These are phyloP conservation scores for Plasmopara viticola DNA, from an alignment of 352 stramenopile species.

Conservation along the genomic window DNA sequence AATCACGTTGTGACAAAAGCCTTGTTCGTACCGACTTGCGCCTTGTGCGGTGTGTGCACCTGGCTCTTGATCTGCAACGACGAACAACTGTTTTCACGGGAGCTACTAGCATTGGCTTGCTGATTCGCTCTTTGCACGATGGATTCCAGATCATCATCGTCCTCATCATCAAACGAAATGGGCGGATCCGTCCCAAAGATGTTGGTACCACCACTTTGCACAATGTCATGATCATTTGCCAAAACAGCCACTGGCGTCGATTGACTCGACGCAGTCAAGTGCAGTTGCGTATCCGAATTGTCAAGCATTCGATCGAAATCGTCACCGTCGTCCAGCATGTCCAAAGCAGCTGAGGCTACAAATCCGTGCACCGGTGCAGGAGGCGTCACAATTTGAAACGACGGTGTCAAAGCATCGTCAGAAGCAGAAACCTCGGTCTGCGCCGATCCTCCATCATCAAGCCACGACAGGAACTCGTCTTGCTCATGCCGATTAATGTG, in stretches of 20 bases:
- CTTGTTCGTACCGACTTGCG: constrained; percentile 22
- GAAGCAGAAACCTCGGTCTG: constrained; percentile 1
- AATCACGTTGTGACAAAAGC: neutral
- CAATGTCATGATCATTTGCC: constrained; percentile 20
- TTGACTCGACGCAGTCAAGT: neutral
- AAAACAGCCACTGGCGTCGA: constrained; percentile 1
- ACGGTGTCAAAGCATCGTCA: neutral
- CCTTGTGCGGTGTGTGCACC: constrained; percentile 20
- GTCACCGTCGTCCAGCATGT: constrained; percentile 29
- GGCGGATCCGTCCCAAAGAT: constrained; percentile 4
- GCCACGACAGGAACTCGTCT: constrained; percentile 78
- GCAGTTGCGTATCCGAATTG: constrained; percentile 1
- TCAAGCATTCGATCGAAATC: constrained; percentile 15
- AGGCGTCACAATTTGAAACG: constrained; percentile 7
- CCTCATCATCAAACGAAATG: constrained; percentile 43
- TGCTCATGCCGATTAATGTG: constrained; percentile 29
- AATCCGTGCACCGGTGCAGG: constrained; percentile 3
- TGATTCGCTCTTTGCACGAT: constrained; percentile 54
- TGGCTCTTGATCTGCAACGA: constrained; percentile 68
- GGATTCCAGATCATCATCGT: constrained; percentile 51
- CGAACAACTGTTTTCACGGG: constrained; percentile 50
- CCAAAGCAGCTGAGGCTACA: constrained; percentile 1
- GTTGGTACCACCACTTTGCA: constrained; percentile 6
- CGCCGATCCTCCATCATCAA: constrained; percentile 43
- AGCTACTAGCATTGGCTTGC: constrained; percentile 26